Evolutionary conservation across 495 filamentous ascomycete species (phyloP).

Genomic region (Pseudevernia furfuracea): DNA sequence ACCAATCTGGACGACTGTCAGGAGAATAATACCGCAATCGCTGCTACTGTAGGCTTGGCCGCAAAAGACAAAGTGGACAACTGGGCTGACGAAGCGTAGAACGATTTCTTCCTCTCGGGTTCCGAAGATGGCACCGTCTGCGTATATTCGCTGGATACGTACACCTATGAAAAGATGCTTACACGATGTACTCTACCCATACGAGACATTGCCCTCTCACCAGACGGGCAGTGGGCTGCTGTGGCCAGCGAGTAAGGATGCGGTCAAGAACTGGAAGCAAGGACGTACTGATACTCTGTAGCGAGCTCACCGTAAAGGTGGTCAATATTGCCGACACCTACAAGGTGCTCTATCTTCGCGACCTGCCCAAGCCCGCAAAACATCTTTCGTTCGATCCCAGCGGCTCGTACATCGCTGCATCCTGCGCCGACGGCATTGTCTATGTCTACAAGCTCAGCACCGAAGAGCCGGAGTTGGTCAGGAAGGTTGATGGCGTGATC

Average conservation of each 20-base stretch:
- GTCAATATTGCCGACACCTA: slow-evolving; percentile 73
- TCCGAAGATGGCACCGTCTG: slow-evolving; percentile 91
- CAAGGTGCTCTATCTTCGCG: slow-evolving; percentile 55
- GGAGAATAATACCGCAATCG: slow-evolving; percentile 70
- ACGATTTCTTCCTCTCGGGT: slow-evolving; percentile 78
- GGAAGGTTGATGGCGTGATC: slow-evolving; percentile 80
- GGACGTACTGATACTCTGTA: slow-evolving; percentile 26
- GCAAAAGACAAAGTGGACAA: background rate
- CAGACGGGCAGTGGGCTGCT: slow-evolving; percentile 79
- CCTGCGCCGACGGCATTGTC: slow-evolving; percentile 77
- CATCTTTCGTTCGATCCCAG: slow-evolving; percentile 83
- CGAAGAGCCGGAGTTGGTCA: slow-evolving; percentile 72
- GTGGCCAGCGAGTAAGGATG: slow-evolving; percentile 79
- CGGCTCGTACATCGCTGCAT: slow-evolving; percentile 67
- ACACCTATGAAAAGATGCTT: slow-evolving; percentile 68
- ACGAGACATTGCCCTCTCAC: slow-evolving; percentile 75
- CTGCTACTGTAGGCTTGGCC: slow-evolving; percentile 51
- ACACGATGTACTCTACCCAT: slow-evolving; percentile 75
- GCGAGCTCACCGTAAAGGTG: slow-evolving; percentile 80
- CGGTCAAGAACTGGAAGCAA: background rate
- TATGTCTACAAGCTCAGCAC: slow-evolving; percentile 81
- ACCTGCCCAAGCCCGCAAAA: slow-evolving; percentile 77
- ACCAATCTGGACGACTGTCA: slow-evolving; percentile 80
- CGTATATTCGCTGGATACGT: slow-evolving; percentile 71
- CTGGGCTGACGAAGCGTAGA: slow-evolving; percentile 34